Percentiles rank a stretch among this genome's conserved stretches.
These are phyloP conservation scores for Neoarthrinium moseri DNA, from an alignment of 2,329 filamentous ascomycete species.

Conservation along the genomic window DNA sequence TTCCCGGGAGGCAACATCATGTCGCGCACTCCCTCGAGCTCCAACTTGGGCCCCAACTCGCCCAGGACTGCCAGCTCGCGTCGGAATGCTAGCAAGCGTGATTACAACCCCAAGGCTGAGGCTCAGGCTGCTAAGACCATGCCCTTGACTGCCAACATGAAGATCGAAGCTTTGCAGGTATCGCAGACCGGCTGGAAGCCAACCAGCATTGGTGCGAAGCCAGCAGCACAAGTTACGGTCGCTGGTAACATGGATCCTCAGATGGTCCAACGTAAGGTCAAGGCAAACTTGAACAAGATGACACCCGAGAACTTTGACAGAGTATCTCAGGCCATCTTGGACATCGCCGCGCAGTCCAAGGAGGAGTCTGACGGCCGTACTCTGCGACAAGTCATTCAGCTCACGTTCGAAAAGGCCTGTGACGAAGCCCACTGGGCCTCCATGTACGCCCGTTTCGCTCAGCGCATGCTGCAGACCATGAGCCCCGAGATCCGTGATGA, in stretches of 20 bases:
- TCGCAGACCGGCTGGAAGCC: slow-evolving; percentile 89
- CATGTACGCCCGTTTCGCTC: slow-evolving; percentile 99
- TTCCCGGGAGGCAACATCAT: slow-evolving; percentile 64
- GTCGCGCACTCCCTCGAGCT: slow-evolving; percentile 63
- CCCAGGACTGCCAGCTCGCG: slow-evolving; percentile 65
- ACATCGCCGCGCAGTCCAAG: slow-evolving; percentile 92
- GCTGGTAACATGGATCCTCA: slow-evolving; percentile 75
- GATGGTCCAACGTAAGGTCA: slow-evolving; percentile 97
- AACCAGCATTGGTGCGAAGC: slow-evolving; percentile 57
- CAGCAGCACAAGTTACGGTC: slow-evolving; percentile 40
- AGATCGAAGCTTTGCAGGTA: slow-evolving; percentile 75
- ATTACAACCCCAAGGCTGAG: slow-evolving; percentile 54
- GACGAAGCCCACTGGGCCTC: slow-evolving; percentile 98
- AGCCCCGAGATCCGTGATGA: slow-evolving; percentile 93
- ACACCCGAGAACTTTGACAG: slow-evolving; percentile 87
- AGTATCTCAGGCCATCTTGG: slow-evolving; percentile 88
- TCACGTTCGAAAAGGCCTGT: slow-evolving; percentile 98
- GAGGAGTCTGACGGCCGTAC: slow-evolving; percentile 92
- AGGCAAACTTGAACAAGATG: slow-evolving; percentile 99
- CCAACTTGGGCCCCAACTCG: slow-evolving; percentile 64
- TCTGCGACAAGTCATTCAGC: slow-evolving; percentile 94
- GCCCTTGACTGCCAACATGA: slow-evolving; percentile 82
- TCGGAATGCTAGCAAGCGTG: slow-evolving; percentile 64
- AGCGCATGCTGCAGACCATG: slow-evolving; percentile 95
- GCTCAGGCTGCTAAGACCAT: slow-evolving; percentile 78